Conservation (phyloP, 2,329 filamentous ascomycete species). For the Fusarium tjaetaba region DNA sequence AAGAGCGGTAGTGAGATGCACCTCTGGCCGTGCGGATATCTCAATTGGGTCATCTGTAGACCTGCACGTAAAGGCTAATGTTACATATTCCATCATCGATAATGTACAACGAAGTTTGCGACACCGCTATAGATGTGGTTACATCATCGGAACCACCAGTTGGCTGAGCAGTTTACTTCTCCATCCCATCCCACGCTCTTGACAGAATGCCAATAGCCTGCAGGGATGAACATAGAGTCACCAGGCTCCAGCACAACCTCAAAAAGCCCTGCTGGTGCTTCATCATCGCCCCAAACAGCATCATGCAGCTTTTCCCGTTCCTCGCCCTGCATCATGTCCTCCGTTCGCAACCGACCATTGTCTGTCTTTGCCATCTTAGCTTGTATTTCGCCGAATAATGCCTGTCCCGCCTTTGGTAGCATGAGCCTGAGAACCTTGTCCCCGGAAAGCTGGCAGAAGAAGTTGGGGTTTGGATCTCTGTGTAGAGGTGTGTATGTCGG, state of each 20-base stretch:
- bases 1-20: constrained; percentile 58
- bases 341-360: constrained; percentile 70
- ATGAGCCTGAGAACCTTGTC: constrained; percentile 79
- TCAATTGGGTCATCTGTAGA: constrained; percentile 63
- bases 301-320: constrained; percentile 74
- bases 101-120: constrained; percentile 3
- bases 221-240: constrained; percentile 54
- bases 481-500: constrained; percentile 93
- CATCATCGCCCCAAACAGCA: constrained; percentile 71
- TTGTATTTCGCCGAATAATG: constrained; percentile 68
- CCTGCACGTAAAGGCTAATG: constrained; percentile 41
- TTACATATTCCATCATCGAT: not conserved
- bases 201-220: constrained; percentile 60
- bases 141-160: constrained; percentile 57
- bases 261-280: constrained; percentile 47
- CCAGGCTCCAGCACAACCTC: constrained; percentile 69
- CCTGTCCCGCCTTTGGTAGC: constrained; percentile 68
- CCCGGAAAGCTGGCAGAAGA: constrained; percentile 85
- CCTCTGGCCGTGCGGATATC: constrained; percentile 61
- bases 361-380: constrained; percentile 49
- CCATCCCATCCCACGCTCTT: constrained; percentile 51
- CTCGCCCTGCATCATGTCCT: constrained; percentile 90
- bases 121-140: not conserved
- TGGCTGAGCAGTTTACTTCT: constrained; percentile 54
- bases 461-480: constrained; percentile 91